A percentile compares a stretch with the other conserved stretches of the same genome.
Evolutionary conservation across 306 rosid species (phyloP).

Genomic region (Cyamopsis tetragonoloba): DNA sequence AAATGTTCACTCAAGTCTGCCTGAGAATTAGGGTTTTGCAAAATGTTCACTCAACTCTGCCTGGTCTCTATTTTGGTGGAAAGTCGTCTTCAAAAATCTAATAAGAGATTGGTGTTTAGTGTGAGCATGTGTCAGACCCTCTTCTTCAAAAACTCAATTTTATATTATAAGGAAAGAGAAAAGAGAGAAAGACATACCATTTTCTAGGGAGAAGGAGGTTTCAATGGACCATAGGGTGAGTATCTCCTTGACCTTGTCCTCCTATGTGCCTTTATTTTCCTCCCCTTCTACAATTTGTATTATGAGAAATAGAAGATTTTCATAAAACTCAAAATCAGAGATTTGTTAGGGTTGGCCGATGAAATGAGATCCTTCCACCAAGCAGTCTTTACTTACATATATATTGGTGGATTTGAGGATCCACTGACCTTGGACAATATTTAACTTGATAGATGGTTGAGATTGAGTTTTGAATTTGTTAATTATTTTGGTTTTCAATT

Average conservation of each 20-base stretch:
- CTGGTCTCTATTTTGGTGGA: no score
- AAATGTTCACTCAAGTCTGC: no score
- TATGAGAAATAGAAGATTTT: constrained; percentile 17
- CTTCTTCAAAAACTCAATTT: constrained; percentile 30
- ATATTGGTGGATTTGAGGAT: constrained; percentile 23
- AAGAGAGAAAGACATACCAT: constrained; percentile 33
- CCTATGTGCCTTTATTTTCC: background rate
- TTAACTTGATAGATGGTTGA: constrained; percentile 35
- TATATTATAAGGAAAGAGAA: constrained; percentile 25
- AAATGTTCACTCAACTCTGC: no score
- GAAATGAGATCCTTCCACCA: background rate
- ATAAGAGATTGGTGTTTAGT: no score
- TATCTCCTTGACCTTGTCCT: constrained; percentile 22
- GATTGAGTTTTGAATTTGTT: constrained; percentile 16
- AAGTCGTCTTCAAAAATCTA: no score
- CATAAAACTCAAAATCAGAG: constrained; percentile 8
- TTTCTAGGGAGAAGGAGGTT: constrained; percentile 16
- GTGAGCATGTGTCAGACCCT: no score
- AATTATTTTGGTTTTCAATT: background rate
- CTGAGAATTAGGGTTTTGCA: no score
- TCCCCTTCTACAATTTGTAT: background rate
- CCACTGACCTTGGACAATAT: constrained; percentile 39
- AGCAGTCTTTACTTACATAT: background rate
- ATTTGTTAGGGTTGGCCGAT: constrained; percentile 24
- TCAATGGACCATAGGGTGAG: background rate